Conservation (phyloP, 768 basidiomycete genomes). For the Pisolithus tinctorius region DNA sequence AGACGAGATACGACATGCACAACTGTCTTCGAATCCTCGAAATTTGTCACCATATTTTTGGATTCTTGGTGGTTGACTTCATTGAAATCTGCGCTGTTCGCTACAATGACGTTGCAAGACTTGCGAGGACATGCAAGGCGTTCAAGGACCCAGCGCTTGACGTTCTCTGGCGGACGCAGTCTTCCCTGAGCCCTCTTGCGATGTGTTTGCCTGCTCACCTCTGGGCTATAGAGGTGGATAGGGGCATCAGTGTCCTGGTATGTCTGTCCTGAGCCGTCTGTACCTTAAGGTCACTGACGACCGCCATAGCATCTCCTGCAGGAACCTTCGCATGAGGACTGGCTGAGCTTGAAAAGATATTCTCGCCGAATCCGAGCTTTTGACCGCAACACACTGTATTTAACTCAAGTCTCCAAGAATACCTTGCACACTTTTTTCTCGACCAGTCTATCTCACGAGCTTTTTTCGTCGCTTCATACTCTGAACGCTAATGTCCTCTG, state of each 20-base stretch:
- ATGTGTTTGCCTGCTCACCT: constrained; percentile 22
- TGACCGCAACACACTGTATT: constrained; percentile 17
- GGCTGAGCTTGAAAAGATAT: constrained; percentile 17
- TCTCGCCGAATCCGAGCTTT: constrained; percentile 18
- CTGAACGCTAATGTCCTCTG: constrained; percentile 24
- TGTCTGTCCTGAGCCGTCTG: not conserved
- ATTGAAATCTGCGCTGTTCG: constrained; percentile 12
- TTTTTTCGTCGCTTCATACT: constrained; percentile 20
- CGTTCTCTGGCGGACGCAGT: constrained; percentile 24
- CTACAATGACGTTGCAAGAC: constrained; percentile 15
- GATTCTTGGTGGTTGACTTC: constrained; percentile 8
- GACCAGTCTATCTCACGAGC: constrained; percentile 11
- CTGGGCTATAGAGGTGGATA: constrained; percentile 13
- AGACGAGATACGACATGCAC: constrained; percentile 13
- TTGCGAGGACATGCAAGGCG: constrained; percentile 23
- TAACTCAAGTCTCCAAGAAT: constrained; percentile 21
- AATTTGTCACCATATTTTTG: constrained; percentile 17
- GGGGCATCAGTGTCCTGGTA: constrained; percentile 15
- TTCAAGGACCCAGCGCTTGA: constrained; percentile 24
- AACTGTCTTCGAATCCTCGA: constrained; percentile 23
- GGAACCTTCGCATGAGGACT: constrained; percentile 14
- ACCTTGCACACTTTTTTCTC: constrained; percentile 14
- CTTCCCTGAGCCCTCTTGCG: constrained; percentile 21
- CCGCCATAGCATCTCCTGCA: constrained; percentile 15
- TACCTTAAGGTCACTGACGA: not conserved